Conservation (phyloP, 2,329 filamentous ascomycete species). For the Colletotrichum eremochloae region DNA sequence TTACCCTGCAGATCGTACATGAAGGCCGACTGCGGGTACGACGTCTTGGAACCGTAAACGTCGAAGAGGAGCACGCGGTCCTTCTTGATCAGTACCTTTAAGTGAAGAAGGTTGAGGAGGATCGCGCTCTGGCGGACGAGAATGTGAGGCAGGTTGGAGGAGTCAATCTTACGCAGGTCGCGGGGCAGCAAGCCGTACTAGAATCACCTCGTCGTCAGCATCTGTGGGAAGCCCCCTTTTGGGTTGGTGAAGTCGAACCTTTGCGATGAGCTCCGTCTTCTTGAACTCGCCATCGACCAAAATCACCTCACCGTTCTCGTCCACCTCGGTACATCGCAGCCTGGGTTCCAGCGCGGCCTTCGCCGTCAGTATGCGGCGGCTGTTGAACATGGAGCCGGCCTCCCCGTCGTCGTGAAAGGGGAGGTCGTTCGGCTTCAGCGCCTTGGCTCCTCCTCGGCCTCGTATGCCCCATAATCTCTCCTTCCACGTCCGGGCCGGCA, state of each 20-base stretch:
- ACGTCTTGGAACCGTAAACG: conserved; percentile 93
- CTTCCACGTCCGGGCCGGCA: conserved; percentile 57
- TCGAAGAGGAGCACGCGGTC: conserved; percentile 96
- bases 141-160: conserved; percentile 93
- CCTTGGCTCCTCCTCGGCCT: conserved; percentile 54
- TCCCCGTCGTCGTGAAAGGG: conserved; percentile 71
- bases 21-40: conserved; percentile 95
- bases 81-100: conserved; percentile 94
- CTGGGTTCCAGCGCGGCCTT: conserved; percentile 88
- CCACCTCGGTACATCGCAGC: conserved; percentile 93
- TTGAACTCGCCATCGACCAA: conserved; percentile 96
- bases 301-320: conserved; percentile 91
- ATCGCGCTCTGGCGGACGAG: conserved; percentile 94
- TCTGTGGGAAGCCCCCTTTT: neutral
- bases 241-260: conserved; percentile 64
- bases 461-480: conserved; percentile 63
- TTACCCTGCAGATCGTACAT: conserved; percentile 98
- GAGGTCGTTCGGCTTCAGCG: conserved; percentile 69
- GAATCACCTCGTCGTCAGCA: conserved; percentile 21
- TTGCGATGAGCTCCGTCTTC: conserved; percentile 96
- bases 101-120: conserved; percentile 94
- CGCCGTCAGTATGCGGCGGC: conserved; percentile 76
- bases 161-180: conserved; percentile 97
- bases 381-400: conserved; percentile 73
- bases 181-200: conserved; percentile 93